A percentile compares a stretch with the other conserved stretches of the same genome.
Evolutionary conservation across 1,284 basidiomycete species (phyloP).

Genomic region (Schizopora paradoxa): DNA sequence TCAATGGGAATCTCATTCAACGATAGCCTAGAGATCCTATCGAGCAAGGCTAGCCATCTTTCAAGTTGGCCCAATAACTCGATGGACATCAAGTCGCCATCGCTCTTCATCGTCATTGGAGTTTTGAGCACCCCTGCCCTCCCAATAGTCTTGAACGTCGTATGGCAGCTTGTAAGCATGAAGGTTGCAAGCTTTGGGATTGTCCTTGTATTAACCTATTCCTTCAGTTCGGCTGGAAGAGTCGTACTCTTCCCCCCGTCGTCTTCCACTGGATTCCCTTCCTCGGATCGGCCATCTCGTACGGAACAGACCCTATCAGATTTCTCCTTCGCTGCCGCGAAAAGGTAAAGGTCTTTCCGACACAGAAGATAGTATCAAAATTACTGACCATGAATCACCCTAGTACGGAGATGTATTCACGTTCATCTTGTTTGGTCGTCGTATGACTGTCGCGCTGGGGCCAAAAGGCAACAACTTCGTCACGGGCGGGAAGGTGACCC

Average conservation of each 20-base stretch:
- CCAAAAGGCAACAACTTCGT: slow-evolving; percentile 92
- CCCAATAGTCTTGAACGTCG: slow-evolving; percentile 39
- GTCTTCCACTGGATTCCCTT: slow-evolving; percentile 78
- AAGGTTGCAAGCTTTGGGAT: not conserved
- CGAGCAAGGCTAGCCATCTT: no score
- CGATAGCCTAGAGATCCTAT: no score
- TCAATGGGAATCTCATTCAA: no score
- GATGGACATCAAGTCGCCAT: no score
- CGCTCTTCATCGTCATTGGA: not conserved
- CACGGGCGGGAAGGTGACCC: slow-evolving; percentile 87
- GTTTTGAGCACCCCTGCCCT: slow-evolving; percentile 19
- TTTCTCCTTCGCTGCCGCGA: slow-evolving; percentile 73
- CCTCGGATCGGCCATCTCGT: slow-evolving; percentile 68
- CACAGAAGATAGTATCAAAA: no score
- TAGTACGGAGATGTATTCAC: slow-evolving; percentile 83
- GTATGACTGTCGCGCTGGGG: slow-evolving; percentile 88
- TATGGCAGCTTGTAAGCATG: slow-evolving; percentile 37
- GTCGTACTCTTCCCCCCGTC: slow-evolving; percentile 60
- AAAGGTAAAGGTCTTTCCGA: slow-evolving; percentile 55
- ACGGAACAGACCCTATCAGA: slow-evolving; percentile 76
- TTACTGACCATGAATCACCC: not conserved
- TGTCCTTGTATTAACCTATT: not conserved
- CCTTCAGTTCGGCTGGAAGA: slow-evolving; percentile 48
- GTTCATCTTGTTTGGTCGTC: slow-evolving; percentile 83
- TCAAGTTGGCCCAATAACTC: no score